Percentiles rank a stretch among this genome's conserved stretches.
Conservation (phyloP, 202 grass and related monocot genomes). For the Eragrostis tef region DNA sequence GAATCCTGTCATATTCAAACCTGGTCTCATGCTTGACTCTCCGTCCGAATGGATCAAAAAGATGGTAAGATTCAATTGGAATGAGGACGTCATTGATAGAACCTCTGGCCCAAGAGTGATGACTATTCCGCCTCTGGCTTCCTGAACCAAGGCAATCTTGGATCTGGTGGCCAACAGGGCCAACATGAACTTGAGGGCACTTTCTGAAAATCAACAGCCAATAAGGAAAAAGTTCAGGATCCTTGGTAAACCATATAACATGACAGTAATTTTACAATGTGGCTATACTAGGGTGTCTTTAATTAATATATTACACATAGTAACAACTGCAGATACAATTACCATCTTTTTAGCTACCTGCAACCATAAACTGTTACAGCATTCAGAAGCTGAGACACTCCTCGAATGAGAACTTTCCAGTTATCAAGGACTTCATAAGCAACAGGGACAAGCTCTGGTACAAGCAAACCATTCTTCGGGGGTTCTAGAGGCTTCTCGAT, state of each 20-base stretch:
- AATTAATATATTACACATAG: background rate
- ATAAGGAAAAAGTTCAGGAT: slow-evolving; percentile 26
- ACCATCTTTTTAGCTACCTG: slow-evolving; percentile 47
- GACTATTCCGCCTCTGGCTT: slow-evolving; percentile 67
- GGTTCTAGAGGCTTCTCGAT: slow-evolving; percentile 82
- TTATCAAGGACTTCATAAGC: slow-evolving; percentile 77
- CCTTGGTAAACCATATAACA: slow-evolving; percentile 4
- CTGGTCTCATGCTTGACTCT: slow-evolving; percentile 86
- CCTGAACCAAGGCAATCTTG: slow-evolving; percentile 74
- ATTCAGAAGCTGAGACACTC: slow-evolving; percentile 77
- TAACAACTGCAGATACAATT: slow-evolving; percentile 1
- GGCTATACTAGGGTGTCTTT: background rate
- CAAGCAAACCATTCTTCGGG: slow-evolving; percentile 84
- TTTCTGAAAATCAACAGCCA: slow-evolving; percentile 61
- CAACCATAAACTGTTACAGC: slow-evolving; percentile 82
- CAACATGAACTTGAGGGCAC: slow-evolving; percentile 82
- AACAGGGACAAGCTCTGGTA: slow-evolving; percentile 78
- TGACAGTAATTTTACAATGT: background rate
- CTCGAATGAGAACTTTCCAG: slow-evolving; percentile 83
- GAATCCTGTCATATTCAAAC: slow-evolving; percentile 83
- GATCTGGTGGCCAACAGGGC: slow-evolving; percentile 73
- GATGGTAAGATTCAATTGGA: slow-evolving; percentile 86
- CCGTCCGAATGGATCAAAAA: slow-evolving; percentile 81
- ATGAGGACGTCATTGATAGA: slow-evolving; percentile 75
- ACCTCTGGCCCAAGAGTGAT: slow-evolving; percentile 81